These are phyloP conservation scores for Russula ochroleuca DNA, from an alignment of 768 basidiomycete species.

Conservation along the genomic window DNA sequence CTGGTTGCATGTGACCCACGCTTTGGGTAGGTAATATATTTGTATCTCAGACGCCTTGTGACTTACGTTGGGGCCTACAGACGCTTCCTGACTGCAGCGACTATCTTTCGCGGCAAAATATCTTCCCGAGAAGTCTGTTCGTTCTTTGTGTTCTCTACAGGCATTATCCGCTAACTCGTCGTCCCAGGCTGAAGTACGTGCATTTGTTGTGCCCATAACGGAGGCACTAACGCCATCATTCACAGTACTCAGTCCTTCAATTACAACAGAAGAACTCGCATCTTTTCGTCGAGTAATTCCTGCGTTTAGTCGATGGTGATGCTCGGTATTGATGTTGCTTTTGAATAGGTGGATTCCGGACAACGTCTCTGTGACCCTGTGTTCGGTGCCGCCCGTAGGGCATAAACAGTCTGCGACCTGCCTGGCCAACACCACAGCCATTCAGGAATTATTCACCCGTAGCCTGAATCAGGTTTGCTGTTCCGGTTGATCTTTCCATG, in stretches of 20 bases:
- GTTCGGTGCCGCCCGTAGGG: slow-evolving; percentile 79
- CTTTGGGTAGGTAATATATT: slow-evolving; percentile 50
- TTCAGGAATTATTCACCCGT: slow-evolving; percentile 83
- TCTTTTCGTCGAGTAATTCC: slow-evolving; percentile 73
- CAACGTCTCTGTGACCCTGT: slow-evolving; percentile 80
- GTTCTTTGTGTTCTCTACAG: slow-evolving; percentile 26
- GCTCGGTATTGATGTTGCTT: neutral
- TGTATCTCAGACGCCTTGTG: neutral
- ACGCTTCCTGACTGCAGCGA: slow-evolving; percentile 82
- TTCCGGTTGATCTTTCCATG: neutral
- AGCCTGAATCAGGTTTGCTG: slow-evolving; percentile 53
- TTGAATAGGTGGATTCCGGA: slow-evolving; percentile 80
- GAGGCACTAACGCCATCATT: slow-evolving; percentile 18
- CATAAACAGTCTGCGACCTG: slow-evolving; percentile 69
- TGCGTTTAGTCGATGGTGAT: neutral
- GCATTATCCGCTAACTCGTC: slow-evolving; percentile 32
- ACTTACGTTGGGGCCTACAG: slow-evolving; percentile 36
- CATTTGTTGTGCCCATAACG: slow-evolving; percentile 9
- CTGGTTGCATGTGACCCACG: slow-evolving; percentile 82
- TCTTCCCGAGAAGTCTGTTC: slow-evolving; percentile 71
- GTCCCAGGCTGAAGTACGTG: slow-evolving; percentile 33
- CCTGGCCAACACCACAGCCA: slow-evolving; percentile 73
- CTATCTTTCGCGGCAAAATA: slow-evolving; percentile 81
- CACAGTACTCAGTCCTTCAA: slow-evolving; percentile 63
- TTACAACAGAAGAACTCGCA: slow-evolving; percentile 71